A percentile compares a stretch with the other conserved stretches of the same genome.
phyloP scores from a whole-genome alignment of 1,284 basidiomycete species.

The Ustilago curta region DNA sequence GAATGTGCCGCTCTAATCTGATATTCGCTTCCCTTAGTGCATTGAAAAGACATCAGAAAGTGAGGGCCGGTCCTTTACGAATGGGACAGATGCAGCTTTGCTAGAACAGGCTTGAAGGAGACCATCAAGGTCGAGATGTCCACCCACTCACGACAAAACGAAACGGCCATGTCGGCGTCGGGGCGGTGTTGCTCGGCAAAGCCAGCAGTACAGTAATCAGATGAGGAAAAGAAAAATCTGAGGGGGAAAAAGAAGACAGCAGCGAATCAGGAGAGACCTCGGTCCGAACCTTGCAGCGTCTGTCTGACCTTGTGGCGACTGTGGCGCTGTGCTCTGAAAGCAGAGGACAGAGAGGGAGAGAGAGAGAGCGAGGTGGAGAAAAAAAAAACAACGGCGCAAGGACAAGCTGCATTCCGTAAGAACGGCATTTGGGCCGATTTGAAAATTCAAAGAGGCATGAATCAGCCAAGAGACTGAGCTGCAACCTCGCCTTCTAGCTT shows the following conservation, averaged over 20 bases:
- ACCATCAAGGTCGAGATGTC: no score
- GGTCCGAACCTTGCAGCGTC: constrained; percentile 16
- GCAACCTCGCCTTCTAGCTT: not conserved
- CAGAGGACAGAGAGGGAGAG: not conserved
- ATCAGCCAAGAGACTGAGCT: not conserved
- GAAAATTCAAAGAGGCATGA: constrained; percentile 2
- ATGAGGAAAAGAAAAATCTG: not conserved
- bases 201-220: constrained; percentile 14
- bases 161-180: not conserved
- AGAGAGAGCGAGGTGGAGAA: constrained; percentile 3
- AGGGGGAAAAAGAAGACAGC: not conserved
- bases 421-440: not conserved
- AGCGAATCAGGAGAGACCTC: constrained; percentile 1
- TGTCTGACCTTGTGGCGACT: not conserved
- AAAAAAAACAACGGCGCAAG: not conserved
- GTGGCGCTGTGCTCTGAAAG: constrained; percentile 4
- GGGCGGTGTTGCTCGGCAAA: not conserved
- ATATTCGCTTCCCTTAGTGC: no score
- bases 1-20: no score
- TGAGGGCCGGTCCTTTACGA: no score
- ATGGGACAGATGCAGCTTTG: no score
- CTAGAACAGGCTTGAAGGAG: no score
- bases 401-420: constrained; percentile 1
- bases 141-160: no score
- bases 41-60: no score